Conservation (phyloP, 441 rosid species). For the Gossypium laxum region DNA sequence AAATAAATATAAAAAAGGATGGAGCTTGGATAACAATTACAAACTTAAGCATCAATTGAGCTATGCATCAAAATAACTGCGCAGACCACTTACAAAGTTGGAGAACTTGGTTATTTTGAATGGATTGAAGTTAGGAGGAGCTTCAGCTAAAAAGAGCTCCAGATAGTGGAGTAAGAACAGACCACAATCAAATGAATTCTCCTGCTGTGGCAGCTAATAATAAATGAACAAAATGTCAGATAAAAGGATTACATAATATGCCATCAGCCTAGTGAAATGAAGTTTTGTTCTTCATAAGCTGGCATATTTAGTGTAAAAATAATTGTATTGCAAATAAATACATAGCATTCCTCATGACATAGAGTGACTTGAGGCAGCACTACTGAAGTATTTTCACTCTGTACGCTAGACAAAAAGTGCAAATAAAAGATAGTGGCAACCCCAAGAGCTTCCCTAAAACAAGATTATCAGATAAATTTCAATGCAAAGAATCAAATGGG, state of each 20-base stretch:
- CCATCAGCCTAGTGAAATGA: neutral
- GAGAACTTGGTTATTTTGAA: constrained; percentile 42
- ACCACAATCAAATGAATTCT: constrained; percentile 60
- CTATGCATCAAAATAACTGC: neutral
- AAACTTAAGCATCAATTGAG: neutral
- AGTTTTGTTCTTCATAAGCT: neutral
- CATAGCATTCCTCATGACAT: neutral
- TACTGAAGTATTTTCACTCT: neutral
- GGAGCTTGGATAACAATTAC: neutral
- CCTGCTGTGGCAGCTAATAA: constrained; percentile 68
- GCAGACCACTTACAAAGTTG: constrained; percentile 44
- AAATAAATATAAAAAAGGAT: neutral
- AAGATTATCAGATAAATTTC: neutral
- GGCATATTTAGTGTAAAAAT: neutral
- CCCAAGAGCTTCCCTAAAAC: neutral
- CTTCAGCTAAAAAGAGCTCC: constrained; percentile 56
- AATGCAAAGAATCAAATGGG: neutral
- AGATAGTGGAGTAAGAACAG: constrained; percentile 59
- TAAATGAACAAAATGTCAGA: constrained; percentile 23
- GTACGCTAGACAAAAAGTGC: neutral
- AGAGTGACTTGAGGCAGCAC: neutral
- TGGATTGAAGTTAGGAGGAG: constrained; percentile 46
- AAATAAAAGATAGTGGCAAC: neutral
- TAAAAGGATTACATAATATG: constrained; percentile 10
- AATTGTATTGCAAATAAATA: neutral